Base-by-base conservation (phyloP, 2,329 filamentous ascomycete species). In the Didymella glomerata region DNA sequence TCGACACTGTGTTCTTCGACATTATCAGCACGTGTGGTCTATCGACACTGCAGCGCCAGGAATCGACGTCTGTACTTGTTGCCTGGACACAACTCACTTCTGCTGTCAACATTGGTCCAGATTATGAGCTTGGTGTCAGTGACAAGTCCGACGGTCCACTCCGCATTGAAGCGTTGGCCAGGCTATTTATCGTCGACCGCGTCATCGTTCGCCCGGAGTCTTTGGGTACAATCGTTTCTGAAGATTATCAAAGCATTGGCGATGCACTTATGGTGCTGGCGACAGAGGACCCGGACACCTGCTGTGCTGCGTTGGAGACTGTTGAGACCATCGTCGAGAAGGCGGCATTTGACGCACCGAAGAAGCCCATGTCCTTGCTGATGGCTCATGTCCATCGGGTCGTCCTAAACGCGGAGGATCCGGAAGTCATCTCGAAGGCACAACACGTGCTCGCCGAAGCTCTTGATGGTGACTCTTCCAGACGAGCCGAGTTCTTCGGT, bases 1-100 rank as follows among this genome's bases (percentile, higher is more conserved):
- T 73, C 8, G 71, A 70, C 57, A 68, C 73, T 3, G 73, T 75
- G 7, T 77, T 76, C 47, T 61, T 79, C 2, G 78, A 80, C 40
- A 60, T 79, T 14, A 50, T 74, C 24, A 71, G 66, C 53, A 51
- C 70, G 1, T 75, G 70, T 42, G 70, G 68, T 4, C 63, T 68
- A 57, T 36, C 65, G 7, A 60, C 71, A 20, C 55, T 70, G 4
- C 51, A 68, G 62, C 55, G 63, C 51, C 24, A 62, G 60, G 65
- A 69, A 54, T 52, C 61, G 14, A 28, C 57, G 14, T 56, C 67
- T 1, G 61, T 65, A 14, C 49, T 71, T 10, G n/a, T 52, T 10
- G 57, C 64, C 22, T 74, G 71, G 71, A 49, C 54, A 20, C 48
- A 60, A 13, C 64, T 74, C 27, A 65, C 66, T 3, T 32, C 41